phyloP scores from a whole-genome alignment of 192 early-diverging fungal genomes.

The Funneliformis geosporum region DNA sequence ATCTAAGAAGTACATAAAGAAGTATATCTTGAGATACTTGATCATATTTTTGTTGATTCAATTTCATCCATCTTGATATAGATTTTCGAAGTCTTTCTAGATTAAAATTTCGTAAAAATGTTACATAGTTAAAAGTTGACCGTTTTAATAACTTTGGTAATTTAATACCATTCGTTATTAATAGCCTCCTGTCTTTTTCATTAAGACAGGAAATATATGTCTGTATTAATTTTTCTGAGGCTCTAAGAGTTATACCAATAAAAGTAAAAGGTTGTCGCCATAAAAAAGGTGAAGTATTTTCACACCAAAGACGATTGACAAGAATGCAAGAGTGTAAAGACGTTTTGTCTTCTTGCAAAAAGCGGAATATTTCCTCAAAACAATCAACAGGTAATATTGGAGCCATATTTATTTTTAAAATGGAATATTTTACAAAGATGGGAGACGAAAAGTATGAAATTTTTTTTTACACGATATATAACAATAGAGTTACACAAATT shows the following conservation, averaged over 20 bases:
- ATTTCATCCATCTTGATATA: not conserved
- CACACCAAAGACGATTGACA: conserved; percentile 14
- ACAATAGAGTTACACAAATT: too few relatives aligned
- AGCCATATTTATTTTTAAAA: not conserved
- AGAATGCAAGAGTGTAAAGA: conserved; percentile 17
- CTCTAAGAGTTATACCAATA: not conserved
- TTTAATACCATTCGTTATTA: not conserved
- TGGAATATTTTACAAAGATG: too few relatives aligned
- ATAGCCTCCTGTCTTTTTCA: not conserved
- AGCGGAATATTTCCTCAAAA: not conserved
- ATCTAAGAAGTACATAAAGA: not conserved
- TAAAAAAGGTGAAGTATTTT: not conserved
- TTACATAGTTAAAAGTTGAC: not conserved
- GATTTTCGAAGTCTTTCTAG: not conserved
- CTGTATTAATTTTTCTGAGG: not conserved
- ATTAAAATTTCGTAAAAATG: not conserved
- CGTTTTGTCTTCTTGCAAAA: not conserved
- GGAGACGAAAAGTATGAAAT: too few relatives aligned
- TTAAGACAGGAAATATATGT: not conserved
- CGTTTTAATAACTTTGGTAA: not conserved
- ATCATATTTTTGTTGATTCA: not conserved
- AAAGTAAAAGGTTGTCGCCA: conserved; percentile 3
- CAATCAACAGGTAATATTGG: not conserved
- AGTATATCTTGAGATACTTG: not conserved
- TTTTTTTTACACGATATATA: too few relatives aligned